Conservation (phyloP, 306 rosid genomes). For the Aeschynomene evenia region DNA sequence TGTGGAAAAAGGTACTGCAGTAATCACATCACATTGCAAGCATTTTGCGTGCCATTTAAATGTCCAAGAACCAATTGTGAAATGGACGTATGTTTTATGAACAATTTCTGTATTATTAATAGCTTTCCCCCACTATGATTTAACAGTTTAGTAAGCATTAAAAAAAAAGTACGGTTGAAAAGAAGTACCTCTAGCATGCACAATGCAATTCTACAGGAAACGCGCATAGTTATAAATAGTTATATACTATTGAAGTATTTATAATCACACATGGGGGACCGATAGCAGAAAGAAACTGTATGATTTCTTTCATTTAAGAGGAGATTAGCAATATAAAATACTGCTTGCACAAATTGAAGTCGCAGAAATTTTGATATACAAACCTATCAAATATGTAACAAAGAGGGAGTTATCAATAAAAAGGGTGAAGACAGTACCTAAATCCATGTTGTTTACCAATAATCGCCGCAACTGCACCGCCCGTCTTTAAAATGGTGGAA, state of each 20-base stretch:
- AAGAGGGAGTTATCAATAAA: not conserved
- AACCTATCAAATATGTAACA: constrained; percentile 9
- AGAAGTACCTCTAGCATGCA: not conserved
- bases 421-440: constrained; percentile 23
- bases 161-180: not conserved
- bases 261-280: not conserved
- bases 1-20: not conserved
- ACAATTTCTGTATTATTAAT: not conserved
- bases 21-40: not conserved
- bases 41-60: no score
- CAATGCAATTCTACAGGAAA: not conserved
- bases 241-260: not conserved
- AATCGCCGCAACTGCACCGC: constrained; percentile 50
- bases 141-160: not conserved
- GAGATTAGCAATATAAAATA: not conserved
- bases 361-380: not conserved
- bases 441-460: constrained; percentile 43
- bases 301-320: not conserved
- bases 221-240: not conserved
- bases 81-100: no score
- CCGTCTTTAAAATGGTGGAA: constrained; percentile 52
- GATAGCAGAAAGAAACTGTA: not conserved
- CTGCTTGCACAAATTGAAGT: not conserved
- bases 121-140: no score
- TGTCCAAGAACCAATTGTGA: no score